A percentile compares a stretch with the other conserved stretches of the same genome.
Conservation (phyloP, 176 grass and related monocot species). For the Eleusine coracana region DNA sequence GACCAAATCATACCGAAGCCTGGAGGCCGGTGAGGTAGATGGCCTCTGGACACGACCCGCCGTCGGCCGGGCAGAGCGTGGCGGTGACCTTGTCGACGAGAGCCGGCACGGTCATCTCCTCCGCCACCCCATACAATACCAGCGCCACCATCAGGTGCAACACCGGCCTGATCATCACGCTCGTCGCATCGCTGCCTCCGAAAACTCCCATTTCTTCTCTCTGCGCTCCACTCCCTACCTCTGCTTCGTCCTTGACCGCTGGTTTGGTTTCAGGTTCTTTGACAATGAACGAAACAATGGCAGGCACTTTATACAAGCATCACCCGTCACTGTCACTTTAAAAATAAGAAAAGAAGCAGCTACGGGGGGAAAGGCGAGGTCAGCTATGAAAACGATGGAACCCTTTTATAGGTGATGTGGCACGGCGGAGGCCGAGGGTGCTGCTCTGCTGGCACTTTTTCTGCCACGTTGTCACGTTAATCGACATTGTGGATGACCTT, state of each 20-base stretch:
- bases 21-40: constrained; percentile 88
- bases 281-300: not conserved
- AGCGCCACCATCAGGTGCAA: constrained; percentile 62
- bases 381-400: not conserved
- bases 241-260: not conserved
- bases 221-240: not conserved
- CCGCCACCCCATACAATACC: constrained; percentile 66
- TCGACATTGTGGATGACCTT: not conserved
- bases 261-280: not conserved
- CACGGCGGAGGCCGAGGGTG: not conserved
- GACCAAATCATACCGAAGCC: no score
- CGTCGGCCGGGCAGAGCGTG: constrained; percentile 58
- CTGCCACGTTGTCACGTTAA: not conserved
- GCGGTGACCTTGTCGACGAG: constrained; percentile 74
- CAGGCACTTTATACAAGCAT: not conserved
- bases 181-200: not conserved
- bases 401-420: not conserved
- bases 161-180: constrained; percentile 47
- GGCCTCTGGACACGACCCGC: constrained; percentile 58
- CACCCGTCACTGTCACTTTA: not conserved
- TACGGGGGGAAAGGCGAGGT: not conserved
- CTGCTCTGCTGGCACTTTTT: constrained; percentile 5
- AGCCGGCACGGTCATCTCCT: constrained; percentile 93
- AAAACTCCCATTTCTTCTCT: constrained; percentile 6
- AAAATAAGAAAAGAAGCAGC: not conserved